Evolutionary conservation across 208 protist genomes (phyloP).

Genomic region (Strigomonas galati): DNA sequence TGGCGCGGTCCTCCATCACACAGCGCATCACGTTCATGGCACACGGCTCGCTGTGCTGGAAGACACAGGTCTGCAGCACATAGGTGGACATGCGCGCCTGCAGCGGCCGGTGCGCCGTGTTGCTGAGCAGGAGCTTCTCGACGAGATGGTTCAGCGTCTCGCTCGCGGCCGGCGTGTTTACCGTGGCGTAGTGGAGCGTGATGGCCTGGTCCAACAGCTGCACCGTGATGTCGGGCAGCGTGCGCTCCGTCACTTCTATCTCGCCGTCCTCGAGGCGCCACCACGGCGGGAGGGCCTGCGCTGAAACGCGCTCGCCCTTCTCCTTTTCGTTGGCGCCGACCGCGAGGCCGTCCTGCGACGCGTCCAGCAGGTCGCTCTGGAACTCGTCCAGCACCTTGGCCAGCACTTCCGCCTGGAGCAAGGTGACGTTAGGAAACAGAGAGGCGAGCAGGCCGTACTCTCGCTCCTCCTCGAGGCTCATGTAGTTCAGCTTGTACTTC

Average conservation of each 20-base stretch:
- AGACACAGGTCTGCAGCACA: constrained; percentile 1
- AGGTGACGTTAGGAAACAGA: constrained; percentile 7
- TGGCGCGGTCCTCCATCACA: not conserved
- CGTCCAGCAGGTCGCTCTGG: constrained; percentile 4
- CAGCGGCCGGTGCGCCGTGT: not conserved
- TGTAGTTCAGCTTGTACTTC: not conserved
- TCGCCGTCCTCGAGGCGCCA: not conserved
- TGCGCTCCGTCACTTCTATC: not conserved
- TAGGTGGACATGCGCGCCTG: not conserved
- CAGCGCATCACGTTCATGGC: not conserved
- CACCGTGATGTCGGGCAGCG: not conserved
- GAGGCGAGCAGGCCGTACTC: constrained; percentile 2
- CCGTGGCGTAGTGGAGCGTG: not conserved
- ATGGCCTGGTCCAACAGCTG: not conserved
- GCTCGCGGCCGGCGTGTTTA: not conserved
- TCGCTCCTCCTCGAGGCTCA: not conserved
- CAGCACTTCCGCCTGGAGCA: constrained; percentile 4
- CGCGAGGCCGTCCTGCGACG: not conserved
- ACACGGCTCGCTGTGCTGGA: not conserved
- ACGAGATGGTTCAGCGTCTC: not conserved
- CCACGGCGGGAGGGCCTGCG: not conserved
- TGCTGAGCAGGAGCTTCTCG: not conserved
- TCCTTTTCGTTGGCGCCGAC: not conserved
- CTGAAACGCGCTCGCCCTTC: not conserved
- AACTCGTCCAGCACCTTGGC: not conserved